Conservation (phyloP, 257 asterid genomes). For the Gentiana dahurica region DNA sequence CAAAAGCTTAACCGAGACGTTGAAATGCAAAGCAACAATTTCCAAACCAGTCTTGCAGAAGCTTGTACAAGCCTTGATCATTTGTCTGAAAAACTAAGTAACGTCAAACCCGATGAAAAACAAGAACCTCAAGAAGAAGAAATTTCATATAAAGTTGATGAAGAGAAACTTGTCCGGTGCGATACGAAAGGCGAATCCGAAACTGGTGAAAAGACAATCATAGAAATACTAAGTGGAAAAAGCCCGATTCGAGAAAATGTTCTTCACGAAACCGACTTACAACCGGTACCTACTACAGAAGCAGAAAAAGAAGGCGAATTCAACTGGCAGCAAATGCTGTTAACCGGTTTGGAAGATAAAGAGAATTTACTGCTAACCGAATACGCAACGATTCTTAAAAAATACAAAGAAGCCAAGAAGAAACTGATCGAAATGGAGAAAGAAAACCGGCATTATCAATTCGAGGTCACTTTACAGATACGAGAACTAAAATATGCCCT, state of each 20-base stretch:
- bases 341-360: slow-evolving; percentile 62
- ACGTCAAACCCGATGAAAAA: slow-evolving; percentile 58
- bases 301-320: slow-evolving; percentile 27
- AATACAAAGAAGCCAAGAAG: slow-evolving; percentile 74
- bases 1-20: slow-evolving; percentile 45
- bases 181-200: neutral
- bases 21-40: slow-evolving; percentile 40
- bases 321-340: slow-evolving; percentile 69
- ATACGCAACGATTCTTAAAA: slow-evolving; percentile 57
- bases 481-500: slow-evolving; percentile 50
- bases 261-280: slow-evolving; percentile 7
- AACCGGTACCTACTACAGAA: neutral
- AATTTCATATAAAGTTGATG: slow-evolving; percentile 4
- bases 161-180: neutral
- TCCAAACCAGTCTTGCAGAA: slow-evolving; percentile 41
- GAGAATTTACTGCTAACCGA: slow-evolving; percentile 66
- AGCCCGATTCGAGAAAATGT: slow-evolving; percentile 7
- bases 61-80: slow-evolving; percentile 47
- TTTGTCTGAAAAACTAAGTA: slow-evolving; percentile 46
- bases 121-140: neutral
- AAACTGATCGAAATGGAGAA: slow-evolving; percentile 54
- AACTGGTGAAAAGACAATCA: slow-evolving; percentile 16
- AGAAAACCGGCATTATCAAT: slow-evolving; percentile 46
- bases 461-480: slow-evolving; percentile 55
- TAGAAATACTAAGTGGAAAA: slow-evolving; percentile 14